phyloP scores from a whole-genome alignment of 768 basidiomycete genomes.

The Podaxis sp. region DNA sequence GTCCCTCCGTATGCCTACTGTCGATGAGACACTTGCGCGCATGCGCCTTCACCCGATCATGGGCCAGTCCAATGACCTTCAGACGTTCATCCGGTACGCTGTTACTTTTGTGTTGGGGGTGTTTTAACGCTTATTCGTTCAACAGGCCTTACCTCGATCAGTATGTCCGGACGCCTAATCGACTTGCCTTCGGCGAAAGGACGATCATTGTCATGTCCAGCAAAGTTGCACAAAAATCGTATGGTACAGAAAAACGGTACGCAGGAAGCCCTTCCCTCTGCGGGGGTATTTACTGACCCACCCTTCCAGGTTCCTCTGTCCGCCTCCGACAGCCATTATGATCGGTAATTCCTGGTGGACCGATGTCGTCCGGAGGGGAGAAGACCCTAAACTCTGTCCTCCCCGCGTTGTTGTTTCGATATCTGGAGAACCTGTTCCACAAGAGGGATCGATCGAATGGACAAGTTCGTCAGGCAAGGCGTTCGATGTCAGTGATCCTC shows the following conservation, averaged over 20 bases:
- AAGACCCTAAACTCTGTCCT: conserved; percentile 71
- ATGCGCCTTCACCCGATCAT: conserved; percentile 64
- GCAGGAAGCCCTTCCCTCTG: conserved; percentile 18
- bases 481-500: conserved; percentile 78
- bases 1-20: conserved; percentile 59
- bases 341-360: conserved; percentile 96
- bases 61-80: conserved; percentile 69
- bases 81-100: conserved; percentile 75
- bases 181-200: conserved; percentile 88
- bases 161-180: conserved; percentile 81
- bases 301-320: conserved; percentile 75
- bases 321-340: conserved; percentile 91
- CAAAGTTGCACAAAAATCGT: conserved; percentile 96
- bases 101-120: background rate
- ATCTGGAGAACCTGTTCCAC: conserved; percentile 84
- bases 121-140: background rate
- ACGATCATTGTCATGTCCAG: conserved; percentile 98
- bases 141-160: conserved; percentile 78
- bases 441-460: conserved; percentile 89
- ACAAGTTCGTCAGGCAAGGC: conserved; percentile 80
- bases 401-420: conserved; percentile 89
- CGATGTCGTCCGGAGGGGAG: conserved; percentile 71
- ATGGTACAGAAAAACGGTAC: conserved; percentile 92
- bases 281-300: conserved; percentile 20
- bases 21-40: conserved; percentile 62